phyloP scores from a whole-genome alignment of 495 filamentous ascomycete species.

The Choiromyces venosus region DNA sequence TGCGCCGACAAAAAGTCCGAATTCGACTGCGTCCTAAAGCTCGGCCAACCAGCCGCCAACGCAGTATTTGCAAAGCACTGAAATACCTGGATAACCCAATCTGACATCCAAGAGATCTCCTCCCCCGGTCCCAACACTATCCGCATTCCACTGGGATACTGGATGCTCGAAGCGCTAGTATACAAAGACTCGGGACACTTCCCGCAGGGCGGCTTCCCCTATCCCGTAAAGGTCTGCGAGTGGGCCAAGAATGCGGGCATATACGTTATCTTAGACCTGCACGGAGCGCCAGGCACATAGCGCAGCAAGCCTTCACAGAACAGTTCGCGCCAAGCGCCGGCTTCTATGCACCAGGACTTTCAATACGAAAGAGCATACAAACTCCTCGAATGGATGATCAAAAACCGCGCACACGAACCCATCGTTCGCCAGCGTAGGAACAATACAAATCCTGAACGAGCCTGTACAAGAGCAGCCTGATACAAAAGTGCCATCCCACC shows the following conservation, averaged over 20 bases:
- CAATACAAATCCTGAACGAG: conserved; percentile 59
- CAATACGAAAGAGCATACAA: conserved; percentile 55
- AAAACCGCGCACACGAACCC: conserved; percentile 51
- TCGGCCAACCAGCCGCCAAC: conserved; percentile 51
- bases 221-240: conserved; percentile 52
- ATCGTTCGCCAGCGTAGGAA: conserved; percentile 53
- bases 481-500: conserved; percentile 48
- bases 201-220: conserved; percentile 52
- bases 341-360: conserved; percentile 53
- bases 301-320: conserved; percentile 54
- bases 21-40: conserved; percentile 53
- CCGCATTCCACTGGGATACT: conserved; percentile 60
- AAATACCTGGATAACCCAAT: conserved; percentile 47
- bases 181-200: conserved; percentile 53
- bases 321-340: conserved; percentile 49
- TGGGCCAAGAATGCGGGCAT: conserved; percentile 54
- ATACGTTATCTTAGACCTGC: conserved; percentile 61
- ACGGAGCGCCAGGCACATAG: conserved; percentile 60
- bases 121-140: conserved; percentile 57
- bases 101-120: conserved; percentile 53
- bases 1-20: conserved; percentile 52
- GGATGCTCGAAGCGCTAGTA: conserved; percentile 57
- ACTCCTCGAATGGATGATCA: conserved; percentile 57
- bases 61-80: conserved; percentile 55
- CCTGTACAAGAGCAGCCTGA: conserved; percentile 45